A percentile compares a stretch with the other conserved stretches of the same genome.
Conservation (phyloP, 768 basidiomycete species). For the Leccinum ochraceum region DNA sequence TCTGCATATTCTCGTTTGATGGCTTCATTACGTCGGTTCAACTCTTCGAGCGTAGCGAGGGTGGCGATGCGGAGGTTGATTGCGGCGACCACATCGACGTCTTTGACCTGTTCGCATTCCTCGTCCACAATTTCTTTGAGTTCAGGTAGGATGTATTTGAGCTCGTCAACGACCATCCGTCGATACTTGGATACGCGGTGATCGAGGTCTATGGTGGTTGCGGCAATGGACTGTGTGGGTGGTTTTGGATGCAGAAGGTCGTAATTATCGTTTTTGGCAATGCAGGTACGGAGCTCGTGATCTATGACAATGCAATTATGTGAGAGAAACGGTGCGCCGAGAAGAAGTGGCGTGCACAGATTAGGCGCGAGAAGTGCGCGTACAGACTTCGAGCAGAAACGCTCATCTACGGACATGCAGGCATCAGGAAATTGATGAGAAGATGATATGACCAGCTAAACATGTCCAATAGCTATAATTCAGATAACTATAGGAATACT, state of each 20-base stretch:
- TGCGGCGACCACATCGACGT: too few relatives aligned
- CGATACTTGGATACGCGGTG: background rate
- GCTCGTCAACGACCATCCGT: background rate
- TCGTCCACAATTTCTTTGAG: background rate
- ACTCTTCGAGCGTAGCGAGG: too few relatives aligned
- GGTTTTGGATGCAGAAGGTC: background rate
- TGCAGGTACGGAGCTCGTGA: background rate
- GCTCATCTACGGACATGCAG: background rate
- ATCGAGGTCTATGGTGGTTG: background rate
- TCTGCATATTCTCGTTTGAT: too few relatives aligned
- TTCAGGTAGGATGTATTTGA: background rate
- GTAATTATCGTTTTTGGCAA: background rate
- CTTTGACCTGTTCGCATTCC: background rate
- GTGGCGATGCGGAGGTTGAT: too few relatives aligned
- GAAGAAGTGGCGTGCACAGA: background rate
- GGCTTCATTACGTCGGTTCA: too few relatives aligned
- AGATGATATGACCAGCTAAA: too few relatives aligned
- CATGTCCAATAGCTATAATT: too few relatives aligned
- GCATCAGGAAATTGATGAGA: too few relatives aligned
- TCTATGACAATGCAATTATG: background rate
- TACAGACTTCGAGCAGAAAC: background rate
- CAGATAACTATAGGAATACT: too few relatives aligned
- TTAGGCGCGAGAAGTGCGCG: background rate
- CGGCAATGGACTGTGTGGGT: background rate
- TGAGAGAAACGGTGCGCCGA: background rate